Percentiles rank a stretch among this genome's conserved stretches.
phyloP scores from a whole-genome alignment of 2,329 filamentous ascomycete genomes.

The Immersiporthe knoxdaviesiana region DNA sequence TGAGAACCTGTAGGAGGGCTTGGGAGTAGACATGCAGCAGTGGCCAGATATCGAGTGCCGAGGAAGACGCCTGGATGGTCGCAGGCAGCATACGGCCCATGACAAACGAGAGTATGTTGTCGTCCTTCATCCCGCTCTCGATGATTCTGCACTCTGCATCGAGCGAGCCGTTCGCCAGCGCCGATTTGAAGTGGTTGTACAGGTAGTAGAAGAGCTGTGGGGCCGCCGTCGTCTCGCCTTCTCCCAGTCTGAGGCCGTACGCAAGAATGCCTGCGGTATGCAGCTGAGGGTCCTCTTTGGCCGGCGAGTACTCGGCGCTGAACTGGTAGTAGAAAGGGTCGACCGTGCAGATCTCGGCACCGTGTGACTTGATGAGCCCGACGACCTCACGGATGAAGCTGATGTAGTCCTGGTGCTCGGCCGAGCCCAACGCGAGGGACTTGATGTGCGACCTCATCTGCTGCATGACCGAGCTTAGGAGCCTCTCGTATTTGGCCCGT shows the following conservation, averaged over 20 bases:
- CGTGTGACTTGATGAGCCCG: constrained; percentile 57
- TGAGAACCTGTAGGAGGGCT: constrained; percentile 46
- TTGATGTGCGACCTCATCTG: constrained; percentile 57
- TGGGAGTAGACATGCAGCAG: constrained; percentile 55
- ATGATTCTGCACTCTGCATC: constrained; percentile 51
- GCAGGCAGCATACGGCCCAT: constrained; percentile 58
- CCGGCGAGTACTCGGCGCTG: constrained; percentile 59
- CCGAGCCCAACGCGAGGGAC: constrained; percentile 39
- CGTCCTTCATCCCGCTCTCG: constrained; percentile 51
- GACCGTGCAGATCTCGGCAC: constrained; percentile 55
- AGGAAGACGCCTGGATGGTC: constrained; percentile 46
- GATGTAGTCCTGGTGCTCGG: constrained; percentile 52
- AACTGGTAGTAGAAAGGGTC: constrained; percentile 62
- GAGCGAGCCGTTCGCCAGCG: constrained; percentile 54
- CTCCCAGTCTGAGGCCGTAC: constrained; percentile 58
- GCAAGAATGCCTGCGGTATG: constrained; percentile 59
- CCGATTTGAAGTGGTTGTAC: constrained; percentile 60
- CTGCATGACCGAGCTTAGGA: constrained; percentile 54
- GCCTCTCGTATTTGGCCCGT: constrained; percentile 46
- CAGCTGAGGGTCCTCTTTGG: constrained; percentile 58
- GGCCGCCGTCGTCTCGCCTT: constrained; percentile 52
- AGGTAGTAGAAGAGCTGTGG: constrained; percentile 61
- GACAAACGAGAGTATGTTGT: constrained; percentile 51
- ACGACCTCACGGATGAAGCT: constrained; percentile 57
- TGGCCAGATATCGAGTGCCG: constrained; percentile 46